Evolutionary conservation across 2,329 filamentous ascomycete genomes (phyloP).

Genomic region (Trichoderma afroharzianum): DNA sequence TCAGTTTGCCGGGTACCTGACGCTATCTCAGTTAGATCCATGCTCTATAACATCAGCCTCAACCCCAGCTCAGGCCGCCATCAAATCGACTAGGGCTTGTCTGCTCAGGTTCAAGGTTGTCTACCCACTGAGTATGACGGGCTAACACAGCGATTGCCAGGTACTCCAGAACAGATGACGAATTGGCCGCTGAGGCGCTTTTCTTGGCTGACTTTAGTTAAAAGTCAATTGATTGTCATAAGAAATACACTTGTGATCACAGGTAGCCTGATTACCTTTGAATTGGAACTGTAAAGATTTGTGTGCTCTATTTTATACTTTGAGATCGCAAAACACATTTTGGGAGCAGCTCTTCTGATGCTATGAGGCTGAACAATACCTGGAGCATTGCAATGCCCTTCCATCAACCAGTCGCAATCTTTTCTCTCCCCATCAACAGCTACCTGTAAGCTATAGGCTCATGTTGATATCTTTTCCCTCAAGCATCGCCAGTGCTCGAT

Average conservation of each 20-base stretch:
- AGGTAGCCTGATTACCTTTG: neutral
- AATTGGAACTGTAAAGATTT: neutral
- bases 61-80: neutral
- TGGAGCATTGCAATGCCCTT: neutral
- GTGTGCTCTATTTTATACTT: neutral
- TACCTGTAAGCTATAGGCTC: neutral
- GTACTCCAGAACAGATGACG: neutral
- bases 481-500: neutral
- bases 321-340: neutral
- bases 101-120: too few relatives aligned
- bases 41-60: neutral
- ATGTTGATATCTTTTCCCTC: neutral
- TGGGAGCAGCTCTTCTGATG: neutral
- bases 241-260: neutral
- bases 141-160: neutral
- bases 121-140: neutral
- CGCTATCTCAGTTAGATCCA: neutral
- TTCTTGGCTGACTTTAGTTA: neutral
- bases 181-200: neutral
- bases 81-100: neutral
- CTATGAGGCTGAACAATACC: neutral
- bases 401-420: too few relatives aligned
- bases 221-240: neutral
- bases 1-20: neutral
- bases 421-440: too few relatives aligned